phyloP scores from a whole-genome alignment of 2,329 filamentous ascomycete genomes.

The Dactylellina cionopaga region DNA sequence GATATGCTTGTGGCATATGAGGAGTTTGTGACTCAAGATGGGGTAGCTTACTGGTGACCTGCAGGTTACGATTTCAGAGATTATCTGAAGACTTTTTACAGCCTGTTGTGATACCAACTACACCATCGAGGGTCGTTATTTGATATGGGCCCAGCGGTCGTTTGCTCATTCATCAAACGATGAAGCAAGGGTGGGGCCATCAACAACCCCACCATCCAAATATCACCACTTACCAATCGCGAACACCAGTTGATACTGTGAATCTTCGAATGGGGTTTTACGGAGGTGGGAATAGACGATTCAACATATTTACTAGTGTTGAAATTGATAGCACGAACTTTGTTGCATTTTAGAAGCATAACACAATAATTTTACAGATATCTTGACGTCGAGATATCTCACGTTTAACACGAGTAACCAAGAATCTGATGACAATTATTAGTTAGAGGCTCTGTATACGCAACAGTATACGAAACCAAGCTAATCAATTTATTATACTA shows the following conservation, averaged over 20 bases:
- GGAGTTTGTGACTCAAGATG: not conserved
- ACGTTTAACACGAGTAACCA: too few relatives aligned
- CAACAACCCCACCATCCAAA: slow-evolving; percentile 16
- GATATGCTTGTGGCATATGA: slow-evolving; percentile 24
- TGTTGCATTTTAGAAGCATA: slow-evolving; percentile 44
- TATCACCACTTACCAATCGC: not conserved
- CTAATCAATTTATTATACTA: too few relatives aligned
- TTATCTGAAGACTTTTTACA: slow-evolving; percentile 52
- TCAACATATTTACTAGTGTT: not conserved
- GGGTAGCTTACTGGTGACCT: slow-evolving; percentile 44
- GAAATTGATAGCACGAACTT: slow-evolving; percentile 2
- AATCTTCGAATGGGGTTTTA: not conserved
- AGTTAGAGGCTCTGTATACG: too few relatives aligned
- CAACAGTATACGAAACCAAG: too few relatives aligned
- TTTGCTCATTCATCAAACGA: slow-evolving; percentile 5
- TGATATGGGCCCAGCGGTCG: slow-evolving; percentile 11
- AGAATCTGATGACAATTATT: too few relatives aligned
- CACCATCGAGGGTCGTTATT: slow-evolving; percentile 49
- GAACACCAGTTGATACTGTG: not conserved
- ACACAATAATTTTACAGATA: slow-evolving; percentile 18
- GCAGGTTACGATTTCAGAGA: slow-evolving; percentile 50
- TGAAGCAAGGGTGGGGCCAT: not conserved
- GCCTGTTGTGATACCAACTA: slow-evolving; percentile 54
- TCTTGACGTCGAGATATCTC: too few relatives aligned
- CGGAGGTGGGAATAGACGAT: not conserved